Conservation (phyloP, 331 rosid genomes). For the Rosa hybrid region DNA sequence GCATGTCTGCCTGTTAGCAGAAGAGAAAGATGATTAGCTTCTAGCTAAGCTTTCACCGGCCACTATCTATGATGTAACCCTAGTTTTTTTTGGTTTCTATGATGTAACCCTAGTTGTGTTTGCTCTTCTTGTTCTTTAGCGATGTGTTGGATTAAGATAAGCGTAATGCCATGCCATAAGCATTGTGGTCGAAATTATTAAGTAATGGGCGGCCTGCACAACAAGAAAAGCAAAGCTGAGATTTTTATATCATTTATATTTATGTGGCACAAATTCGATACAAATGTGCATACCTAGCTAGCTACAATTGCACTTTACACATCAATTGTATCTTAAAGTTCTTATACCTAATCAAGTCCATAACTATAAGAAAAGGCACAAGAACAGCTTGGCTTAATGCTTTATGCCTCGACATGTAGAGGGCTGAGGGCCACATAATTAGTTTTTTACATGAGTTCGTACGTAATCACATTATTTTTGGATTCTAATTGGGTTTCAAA, state of each 20-base stretch:
- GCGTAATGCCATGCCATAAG: slow-evolving; percentile 1
- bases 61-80: not conserved
- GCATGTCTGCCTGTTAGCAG: not conserved
- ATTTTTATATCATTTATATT: not conserved
- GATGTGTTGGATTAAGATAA: not conserved
- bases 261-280: not conserved
- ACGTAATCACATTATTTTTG: not conserved
- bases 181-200: slow-evolving; percentile 4
- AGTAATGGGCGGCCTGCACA: not conserved
- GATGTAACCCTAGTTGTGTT: not conserved
- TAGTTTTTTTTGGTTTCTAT: no score
- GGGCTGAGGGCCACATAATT: slow-evolving; percentile 4
- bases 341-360: not conserved
- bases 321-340: not conserved
- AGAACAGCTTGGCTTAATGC: slow-evolving; percentile 2
- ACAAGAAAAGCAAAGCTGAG: not conserved
- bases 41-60: not conserved
- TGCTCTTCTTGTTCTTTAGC: not conserved
- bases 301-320: slow-evolving; percentile 1
- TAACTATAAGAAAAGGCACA: not conserved
- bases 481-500: not conserved
- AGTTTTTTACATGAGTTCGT: not conserved
- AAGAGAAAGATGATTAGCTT: not conserved
- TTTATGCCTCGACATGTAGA: slow-evolving; percentile 6
- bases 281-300: not conserved